phyloP scores from a whole-genome alignment of 768 basidiomycete species.

The Mycena olivaceomarginata region DNA sequence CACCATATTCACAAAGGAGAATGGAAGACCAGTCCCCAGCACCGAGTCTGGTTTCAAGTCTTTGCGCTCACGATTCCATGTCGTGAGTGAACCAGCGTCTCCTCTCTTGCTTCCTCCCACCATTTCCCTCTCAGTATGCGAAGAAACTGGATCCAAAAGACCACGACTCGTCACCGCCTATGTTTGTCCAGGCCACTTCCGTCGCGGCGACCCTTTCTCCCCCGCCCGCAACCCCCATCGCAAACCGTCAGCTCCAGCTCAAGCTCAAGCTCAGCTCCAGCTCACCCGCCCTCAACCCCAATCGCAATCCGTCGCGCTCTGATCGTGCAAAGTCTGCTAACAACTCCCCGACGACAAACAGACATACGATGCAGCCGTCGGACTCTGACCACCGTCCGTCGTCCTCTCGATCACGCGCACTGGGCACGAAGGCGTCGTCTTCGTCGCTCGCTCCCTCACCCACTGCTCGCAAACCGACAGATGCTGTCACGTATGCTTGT shows the following conservation, averaged over 20 bases:
- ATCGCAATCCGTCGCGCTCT: slow-evolving; percentile 30
- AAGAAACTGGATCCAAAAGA: slow-evolving; percentile 39
- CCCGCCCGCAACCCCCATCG: slow-evolving; percentile 34
- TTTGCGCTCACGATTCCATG: slow-evolving; percentile 40
- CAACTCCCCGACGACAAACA: slow-evolving; percentile 29
- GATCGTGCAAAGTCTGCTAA: slow-evolving; percentile 37
- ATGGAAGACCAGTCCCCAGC: slow-evolving; percentile 49
- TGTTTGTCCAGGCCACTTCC: slow-evolving; percentile 32
- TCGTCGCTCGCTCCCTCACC: slow-evolving; percentile 47
- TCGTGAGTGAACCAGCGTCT: slow-evolving; percentile 29
- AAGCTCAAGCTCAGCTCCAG: slow-evolving; percentile 46
- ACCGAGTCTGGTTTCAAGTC: slow-evolving; percentile 41
- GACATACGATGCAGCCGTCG: slow-evolving; percentile 39
- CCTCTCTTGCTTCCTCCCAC: slow-evolving; percentile 8
- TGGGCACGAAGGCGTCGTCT: slow-evolving; percentile 48
- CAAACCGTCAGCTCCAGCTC: slow-evolving; percentile 40
- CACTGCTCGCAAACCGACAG: slow-evolving; percentile 61
- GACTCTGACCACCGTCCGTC: slow-evolving; percentile 41
- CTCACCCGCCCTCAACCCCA: slow-evolving; percentile 40
- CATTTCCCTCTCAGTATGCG: slow-evolving; percentile 30
- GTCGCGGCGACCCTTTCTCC: slow-evolving; percentile 39
- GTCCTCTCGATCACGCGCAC: slow-evolving; percentile 47
- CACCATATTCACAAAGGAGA: slow-evolving; percentile 55
- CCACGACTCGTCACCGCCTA: slow-evolving; percentile 25
- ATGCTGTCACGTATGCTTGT: slow-evolving; percentile 73